phyloP scores from a whole-genome alignment of 2,329 filamentous ascomycete species.

The Westerdykella sp. region DNA sequence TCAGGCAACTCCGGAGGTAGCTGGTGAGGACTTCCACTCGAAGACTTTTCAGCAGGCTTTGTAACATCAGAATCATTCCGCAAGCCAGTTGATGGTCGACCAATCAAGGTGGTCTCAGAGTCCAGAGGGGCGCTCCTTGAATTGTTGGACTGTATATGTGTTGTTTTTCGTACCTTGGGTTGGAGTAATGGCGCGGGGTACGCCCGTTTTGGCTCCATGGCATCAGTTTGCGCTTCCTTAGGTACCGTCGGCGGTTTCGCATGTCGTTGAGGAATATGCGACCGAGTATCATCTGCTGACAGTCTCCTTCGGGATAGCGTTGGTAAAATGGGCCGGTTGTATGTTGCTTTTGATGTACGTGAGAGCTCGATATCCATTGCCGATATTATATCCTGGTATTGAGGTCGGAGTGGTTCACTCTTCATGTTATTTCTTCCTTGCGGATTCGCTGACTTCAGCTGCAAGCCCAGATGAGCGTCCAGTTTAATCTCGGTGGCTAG shows the following conservation, averaged over 20 bases:
- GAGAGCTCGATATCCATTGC: conserved; percentile 27
- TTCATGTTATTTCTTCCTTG: conserved; percentile 1
- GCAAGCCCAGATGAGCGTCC: conserved; percentile 28
- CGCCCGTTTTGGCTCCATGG: conserved; percentile 10
- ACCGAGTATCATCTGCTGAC: conserved; percentile 2
- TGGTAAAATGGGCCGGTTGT: conserved; percentile 4
- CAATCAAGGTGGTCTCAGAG: conserved; percentile 25
- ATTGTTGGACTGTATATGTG: no score
- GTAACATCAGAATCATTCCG: conserved; percentile 6
- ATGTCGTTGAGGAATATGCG: neutral
- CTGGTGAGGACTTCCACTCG: neutral
- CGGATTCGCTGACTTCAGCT: conserved; percentile 13
- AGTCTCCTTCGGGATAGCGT: no score
- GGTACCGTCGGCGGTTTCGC: no score
- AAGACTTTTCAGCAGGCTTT: conserved; percentile 3
- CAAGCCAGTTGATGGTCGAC: conserved; percentile 12
- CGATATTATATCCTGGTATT: conserved; percentile 22
- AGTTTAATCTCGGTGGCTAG: conserved; percentile 18
- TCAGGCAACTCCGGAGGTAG: conserved; percentile 1
- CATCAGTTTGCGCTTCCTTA: neutral
- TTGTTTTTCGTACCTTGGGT: no score
- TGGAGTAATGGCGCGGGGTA: conserved; percentile 9
- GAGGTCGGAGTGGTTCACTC: conserved; percentile 9
- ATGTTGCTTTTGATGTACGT: conserved; percentile 14
- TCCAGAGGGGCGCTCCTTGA: conserved; percentile 12